These are phyloP conservation scores for Mucor plumbeus DNA, from an alignment of 371 early-diverging fungal genomes.

Conservation along the genomic window DNA sequence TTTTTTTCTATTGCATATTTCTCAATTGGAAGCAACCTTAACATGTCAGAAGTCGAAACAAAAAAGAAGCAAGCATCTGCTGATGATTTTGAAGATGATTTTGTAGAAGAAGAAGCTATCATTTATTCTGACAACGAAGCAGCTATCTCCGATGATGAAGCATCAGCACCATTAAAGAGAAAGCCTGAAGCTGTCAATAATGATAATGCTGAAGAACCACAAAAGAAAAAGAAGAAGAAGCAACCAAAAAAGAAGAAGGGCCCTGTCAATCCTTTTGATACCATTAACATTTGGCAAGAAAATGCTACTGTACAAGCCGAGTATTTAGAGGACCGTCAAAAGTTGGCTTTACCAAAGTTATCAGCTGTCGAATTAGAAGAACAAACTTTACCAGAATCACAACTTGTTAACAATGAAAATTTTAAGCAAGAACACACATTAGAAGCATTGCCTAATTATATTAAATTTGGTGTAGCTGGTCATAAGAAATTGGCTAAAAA, in stretches of 20 bases:
- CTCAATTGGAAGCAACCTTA: background rate
- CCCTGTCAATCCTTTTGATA: constrained; percentile 43
- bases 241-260: constrained; percentile 57
- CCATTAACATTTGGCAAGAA: constrained; percentile 52
- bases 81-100: constrained; percentile 74
- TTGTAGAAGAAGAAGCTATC: constrained; percentile 54
- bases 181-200: constrained; percentile 36
- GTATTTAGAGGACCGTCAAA: constrained; percentile 56
- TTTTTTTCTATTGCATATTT: constrained; percentile 1
- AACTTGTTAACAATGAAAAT: constrained; percentile 53
- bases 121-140: constrained; percentile 47
- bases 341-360: constrained; percentile 53
- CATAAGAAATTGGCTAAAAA: constrained; percentile 59
- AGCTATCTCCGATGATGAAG: constrained; percentile 32
- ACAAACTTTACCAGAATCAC: constrained; percentile 45
- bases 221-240: constrained; percentile 50
- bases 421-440: constrained; percentile 61
- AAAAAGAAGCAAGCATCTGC: constrained; percentile 45
- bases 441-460: constrained; percentile 58
- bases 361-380: constrained; percentile 59
- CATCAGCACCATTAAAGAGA: constrained; percentile 35
- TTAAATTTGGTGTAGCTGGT: constrained; percentile 61
- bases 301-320: constrained; percentile 41
- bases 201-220: constrained; percentile 21
- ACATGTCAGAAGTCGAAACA: background rate